Conservation (phyloP, 129 eudicot species). For the Chrysanthemum makinoi region DNA sequence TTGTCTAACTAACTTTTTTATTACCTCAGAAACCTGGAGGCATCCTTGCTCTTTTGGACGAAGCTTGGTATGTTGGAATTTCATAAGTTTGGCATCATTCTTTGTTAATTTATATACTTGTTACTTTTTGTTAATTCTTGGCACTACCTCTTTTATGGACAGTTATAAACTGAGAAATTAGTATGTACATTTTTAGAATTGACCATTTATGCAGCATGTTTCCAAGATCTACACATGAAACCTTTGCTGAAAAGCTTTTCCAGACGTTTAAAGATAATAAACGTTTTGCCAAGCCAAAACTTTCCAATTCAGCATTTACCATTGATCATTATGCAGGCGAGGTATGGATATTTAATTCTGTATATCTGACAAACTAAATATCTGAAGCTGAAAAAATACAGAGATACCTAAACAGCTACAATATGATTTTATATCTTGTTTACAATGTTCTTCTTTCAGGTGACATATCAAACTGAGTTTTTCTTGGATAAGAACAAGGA, state of each 20-base stretch:
- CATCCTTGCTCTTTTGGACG: slow-evolving; percentile 87
- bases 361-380: slow-evolving; percentile 1
- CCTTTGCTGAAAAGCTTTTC: slow-evolving; percentile 88
- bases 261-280: slow-evolving; percentile 78
- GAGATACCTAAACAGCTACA: background rate
- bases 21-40: slow-evolving; percentile 92
- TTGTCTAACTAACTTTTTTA: slow-evolving; percentile 25
- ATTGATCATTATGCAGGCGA: slow-evolving; percentile 92
- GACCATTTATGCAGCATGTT: slow-evolving; percentile 64
- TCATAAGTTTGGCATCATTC: slow-evolving; percentile 7
- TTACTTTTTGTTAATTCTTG: slow-evolving; percentile 7
- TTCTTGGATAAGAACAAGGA: slow-evolving; percentile 95
- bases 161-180: background rate
- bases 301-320: slow-evolving; percentile 76
- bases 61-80: slow-evolving; percentile 71
- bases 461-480: slow-evolving; percentile 78
- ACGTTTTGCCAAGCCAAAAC: slow-evolving; percentile 85
- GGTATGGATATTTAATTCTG: slow-evolving; percentile 42
- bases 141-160: slow-evolving; percentile 6
- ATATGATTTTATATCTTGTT: background rate
- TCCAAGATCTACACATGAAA: slow-evolving; percentile 93
- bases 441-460: slow-evolving; percentile 47
- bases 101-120: background rate
- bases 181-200: background rate
- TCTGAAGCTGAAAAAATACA: background rate